phyloP scores from a whole-genome alignment of 495 filamentous ascomycete genomes.

The Staphylotrichum longicolle region DNA sequence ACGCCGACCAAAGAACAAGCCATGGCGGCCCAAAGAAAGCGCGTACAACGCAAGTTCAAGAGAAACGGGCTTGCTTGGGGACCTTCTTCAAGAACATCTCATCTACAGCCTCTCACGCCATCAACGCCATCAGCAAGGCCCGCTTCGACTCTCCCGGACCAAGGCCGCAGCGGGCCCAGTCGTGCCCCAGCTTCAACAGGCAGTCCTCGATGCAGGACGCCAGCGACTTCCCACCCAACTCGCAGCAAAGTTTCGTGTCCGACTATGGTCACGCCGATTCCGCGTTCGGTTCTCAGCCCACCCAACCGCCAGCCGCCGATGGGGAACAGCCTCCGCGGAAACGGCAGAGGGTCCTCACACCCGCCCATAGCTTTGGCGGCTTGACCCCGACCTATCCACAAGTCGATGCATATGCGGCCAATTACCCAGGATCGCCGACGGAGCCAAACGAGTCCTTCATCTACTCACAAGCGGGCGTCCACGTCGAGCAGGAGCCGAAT shows the following conservation, averaged over 20 bases:
- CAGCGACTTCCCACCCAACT: slow-evolving; percentile 46
- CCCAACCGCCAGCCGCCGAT: slow-evolving; percentile 51
- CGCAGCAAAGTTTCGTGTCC: slow-evolving; percentile 49
- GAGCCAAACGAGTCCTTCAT: slow-evolving; percentile 85
- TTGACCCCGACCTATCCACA: slow-evolving; percentile 40
- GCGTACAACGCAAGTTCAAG: slow-evolving; percentile 71
- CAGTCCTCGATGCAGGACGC: slow-evolving; percentile 62
- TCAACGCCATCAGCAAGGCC: slow-evolving; percentile 93
- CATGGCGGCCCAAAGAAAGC: slow-evolving; percentile 94
- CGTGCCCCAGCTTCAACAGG: slow-evolving; percentile 53
- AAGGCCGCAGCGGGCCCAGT: slow-evolving; percentile 48
- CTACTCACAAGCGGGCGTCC: slow-evolving; percentile 58
- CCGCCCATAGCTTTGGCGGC: slow-evolving; percentile 50
- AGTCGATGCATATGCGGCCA: slow-evolving; percentile 51
- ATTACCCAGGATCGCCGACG: slow-evolving; percentile 64
- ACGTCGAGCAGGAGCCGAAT: slow-evolving; percentile 51
- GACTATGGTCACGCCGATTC: slow-evolving; percentile 50
- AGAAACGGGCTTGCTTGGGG: slow-evolving; percentile 68
- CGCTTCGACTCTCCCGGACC: slow-evolving; percentile 84
- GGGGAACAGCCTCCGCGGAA: slow-evolving; percentile 79
- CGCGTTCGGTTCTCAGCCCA: slow-evolving; percentile 41
- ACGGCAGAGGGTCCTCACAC: slow-evolving; percentile 53
- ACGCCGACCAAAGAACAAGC: slow-evolving; percentile 99
- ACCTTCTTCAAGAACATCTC: slow-evolving; percentile 98
- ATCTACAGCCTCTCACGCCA: slow-evolving; percentile 82